Evolutionary conservation across 345 rosid species (phyloP).

Genomic region (Boechera stricta): DNA sequence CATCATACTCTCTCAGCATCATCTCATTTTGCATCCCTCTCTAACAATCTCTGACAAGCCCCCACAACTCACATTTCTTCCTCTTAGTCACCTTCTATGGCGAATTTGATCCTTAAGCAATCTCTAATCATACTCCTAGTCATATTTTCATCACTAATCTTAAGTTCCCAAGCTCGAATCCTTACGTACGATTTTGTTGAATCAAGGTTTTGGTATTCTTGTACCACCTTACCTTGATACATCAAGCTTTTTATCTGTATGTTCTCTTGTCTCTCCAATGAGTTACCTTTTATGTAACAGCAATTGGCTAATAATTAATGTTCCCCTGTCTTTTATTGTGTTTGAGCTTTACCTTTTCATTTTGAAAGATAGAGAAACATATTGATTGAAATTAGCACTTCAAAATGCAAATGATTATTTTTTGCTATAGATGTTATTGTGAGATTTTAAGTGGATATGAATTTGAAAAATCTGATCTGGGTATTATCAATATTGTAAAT

Average conservation of each 20-base stretch:
- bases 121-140: slow-evolving; percentile 39
- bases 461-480: background rate
- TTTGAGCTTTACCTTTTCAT: slow-evolving; percentile 20
- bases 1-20: slow-evolving; percentile 33
- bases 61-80: background rate
- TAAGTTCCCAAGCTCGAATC: slow-evolving; percentile 40
- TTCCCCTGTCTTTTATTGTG: slow-evolving; percentile 5
- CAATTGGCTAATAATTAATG: slow-evolving; percentile 19
- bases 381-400: background rate
- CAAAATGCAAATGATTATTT: background rate
- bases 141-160: slow-evolving; percentile 28
- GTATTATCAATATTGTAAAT: background rate
- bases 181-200: slow-evolving; percentile 29
- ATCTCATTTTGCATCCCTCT: slow-evolving; percentile 7
- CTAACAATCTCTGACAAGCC: background rate
- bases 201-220: slow-evolving; percentile 26
- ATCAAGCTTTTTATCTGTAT: slow-evolving; percentile 30
- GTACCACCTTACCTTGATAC: slow-evolving; percentile 22
- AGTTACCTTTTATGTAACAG: slow-evolving; percentile 42
- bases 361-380: background rate
- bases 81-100: slow-evolving; percentile 26
- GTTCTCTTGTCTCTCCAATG: slow-evolving; percentile 31
- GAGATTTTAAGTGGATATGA: background rate
- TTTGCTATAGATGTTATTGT: background rate
- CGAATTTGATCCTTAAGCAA: slow-evolving; percentile 33